These are phyloP conservation scores for Discostella stelligeroides DNA, from an alignment of 108 stramenopile species.

Conservation along the genomic window DNA sequence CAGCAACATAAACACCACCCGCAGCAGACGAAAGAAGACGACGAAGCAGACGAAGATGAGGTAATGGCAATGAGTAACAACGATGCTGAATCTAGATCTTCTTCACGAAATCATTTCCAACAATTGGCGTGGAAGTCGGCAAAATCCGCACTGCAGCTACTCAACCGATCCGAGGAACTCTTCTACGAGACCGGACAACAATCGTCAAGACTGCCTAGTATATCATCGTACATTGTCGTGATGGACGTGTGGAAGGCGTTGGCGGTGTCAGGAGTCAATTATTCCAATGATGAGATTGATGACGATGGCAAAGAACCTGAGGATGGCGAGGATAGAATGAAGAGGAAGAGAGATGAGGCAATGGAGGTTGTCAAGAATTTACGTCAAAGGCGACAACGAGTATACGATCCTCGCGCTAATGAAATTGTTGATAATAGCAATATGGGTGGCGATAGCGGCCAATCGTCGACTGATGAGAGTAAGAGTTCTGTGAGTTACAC, in stretches of 20 bases:
- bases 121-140: conserved; percentile 32
- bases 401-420: conserved; percentile 11
- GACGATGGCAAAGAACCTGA: background rate
- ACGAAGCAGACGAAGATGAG: background rate
- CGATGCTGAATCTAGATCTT: background rate
- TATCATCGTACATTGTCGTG: conserved; percentile 38
- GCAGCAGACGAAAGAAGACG: background rate
- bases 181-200: conserved; percentile 32
- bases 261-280: conserved; percentile 4
- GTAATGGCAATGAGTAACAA: too few relatives aligned
- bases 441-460: background rate
- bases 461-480: background rate
- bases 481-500: conserved; percentile 2
- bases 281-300: background rate
- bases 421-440: background rate
- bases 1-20: background rate
- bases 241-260: conserved; percentile 47
- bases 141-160: conserved; percentile 27
- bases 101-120: conserved; percentile 1
- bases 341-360: conserved; percentile 41
- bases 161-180: conserved; percentile 41
- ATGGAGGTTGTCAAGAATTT: conserved; percentile 27
- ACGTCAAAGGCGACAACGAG: conserved; percentile 20
- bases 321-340: conserved; percentile 1
- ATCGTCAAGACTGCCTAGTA: conserved; percentile 19